Base-by-base conservation (phyloP, 306 rosid genomes). In the Gastrolobium bilobum region DNA sequence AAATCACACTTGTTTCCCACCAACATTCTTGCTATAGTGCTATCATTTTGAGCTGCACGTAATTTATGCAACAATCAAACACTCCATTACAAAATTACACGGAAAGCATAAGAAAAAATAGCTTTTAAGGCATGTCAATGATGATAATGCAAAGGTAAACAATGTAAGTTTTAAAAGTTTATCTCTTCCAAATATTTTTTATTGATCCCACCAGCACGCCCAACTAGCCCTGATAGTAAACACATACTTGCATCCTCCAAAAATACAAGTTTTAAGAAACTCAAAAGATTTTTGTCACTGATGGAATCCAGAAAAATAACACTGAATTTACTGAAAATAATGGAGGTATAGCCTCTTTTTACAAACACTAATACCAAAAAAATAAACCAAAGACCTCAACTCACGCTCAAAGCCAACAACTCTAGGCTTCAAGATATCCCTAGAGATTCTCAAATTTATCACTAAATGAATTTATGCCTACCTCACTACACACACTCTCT, bases 1-100 rank as follows among this genome's bases (percentile, higher is more conserved):
- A 94, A 80, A 69, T 94, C 98, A 72, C 98, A 89, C 79, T 94
- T 94, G 38, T 94, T 94, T 60, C 98, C 98, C 29, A 94, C 97
- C 91, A 94, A 47, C 97, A 94, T 94, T 80, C 83, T 88, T 67
- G 94, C 97, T 15, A 86, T 82, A 0, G 93, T 77, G 57, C 91
- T 92, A 56, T 94, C 98, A 10, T 96, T 92, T 86, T 92, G 97
- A 86, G 88, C 98, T 92, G 93, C 91, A 71, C 11, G 38, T 56
- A 44, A 74, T 62, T 68, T 37, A 78, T 6, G 67, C 53, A 81
- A 33, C 31, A 82, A 43, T 81, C 39, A 73, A 39, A 68, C 34
- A 51, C 68, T 30, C 60, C 11, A 46, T 48, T 6, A 56, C 10
- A 2, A 2, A 63, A 9, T 40, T 59, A 6, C 14, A 44, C 4